phyloP scores from a whole-genome alignment of 768 basidiomycete species.

The Termitomyces sp. region DNA sequence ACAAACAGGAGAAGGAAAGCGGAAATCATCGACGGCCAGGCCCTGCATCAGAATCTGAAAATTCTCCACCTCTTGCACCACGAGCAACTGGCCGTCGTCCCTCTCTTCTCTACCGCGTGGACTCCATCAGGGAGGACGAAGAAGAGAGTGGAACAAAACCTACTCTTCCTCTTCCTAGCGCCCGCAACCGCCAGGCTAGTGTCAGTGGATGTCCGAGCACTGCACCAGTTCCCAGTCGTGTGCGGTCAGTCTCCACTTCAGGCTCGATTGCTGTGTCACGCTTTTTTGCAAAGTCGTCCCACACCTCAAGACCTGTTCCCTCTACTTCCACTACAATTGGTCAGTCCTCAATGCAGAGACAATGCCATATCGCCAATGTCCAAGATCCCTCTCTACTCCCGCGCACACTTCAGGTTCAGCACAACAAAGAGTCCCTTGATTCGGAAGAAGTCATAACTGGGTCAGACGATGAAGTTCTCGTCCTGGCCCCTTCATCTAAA shows the following conservation, averaged over 20 bases:
- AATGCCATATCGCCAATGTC: constrained; percentile 16
- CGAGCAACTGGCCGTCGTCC: constrained; percentile 31
- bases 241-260: constrained; percentile 37
- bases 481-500: constrained; percentile 12
- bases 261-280: constrained; percentile 19
- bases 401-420: constrained; percentile 46
- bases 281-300: constrained; percentile 21
- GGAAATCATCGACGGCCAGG: constrained; percentile 32
- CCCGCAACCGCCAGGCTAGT: constrained; percentile 42
- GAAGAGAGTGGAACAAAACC: constrained; percentile 37
- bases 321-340: constrained; percentile 20
- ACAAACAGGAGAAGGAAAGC: constrained; percentile 68
- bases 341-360: constrained; percentile 23
- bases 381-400: constrained; percentile 34
- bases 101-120: constrained; percentile 44
- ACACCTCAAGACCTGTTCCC: constrained; percentile 24
- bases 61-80: constrained; percentile 23
- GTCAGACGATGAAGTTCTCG: constrained; percentile 46
- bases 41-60: constrained; percentile 28
- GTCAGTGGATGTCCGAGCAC: constrained; percentile 34
- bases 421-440: constrained; percentile 64
- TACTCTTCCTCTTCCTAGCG: constrained; percentile 8
- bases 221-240: constrained; percentile 25
- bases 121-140: constrained; percentile 65
- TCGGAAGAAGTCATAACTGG: constrained; percentile 71